These are phyloP conservation scores for Chytridium lagenaria DNA, from an alignment of 371 early-diverging fungal species.

Conservation along the genomic window DNA sequence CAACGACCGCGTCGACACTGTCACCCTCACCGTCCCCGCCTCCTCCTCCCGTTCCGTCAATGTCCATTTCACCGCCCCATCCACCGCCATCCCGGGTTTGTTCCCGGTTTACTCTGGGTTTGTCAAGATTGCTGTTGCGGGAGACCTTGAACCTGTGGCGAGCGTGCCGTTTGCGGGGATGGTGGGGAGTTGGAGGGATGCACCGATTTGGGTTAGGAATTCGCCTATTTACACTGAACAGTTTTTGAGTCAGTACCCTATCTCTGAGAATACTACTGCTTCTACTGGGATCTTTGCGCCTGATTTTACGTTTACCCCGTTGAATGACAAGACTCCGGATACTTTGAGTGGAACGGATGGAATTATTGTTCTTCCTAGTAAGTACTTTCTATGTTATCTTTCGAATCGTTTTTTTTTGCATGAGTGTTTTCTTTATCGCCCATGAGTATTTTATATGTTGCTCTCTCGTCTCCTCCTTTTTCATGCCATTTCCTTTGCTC, in stretches of 20 bases:
- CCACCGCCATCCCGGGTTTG: slow-evolving; percentile 18
- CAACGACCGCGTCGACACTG: slow-evolving; percentile 5
- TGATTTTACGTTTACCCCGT: neutral
- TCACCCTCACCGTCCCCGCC: slow-evolving; percentile 27
- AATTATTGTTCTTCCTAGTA: slow-evolving; percentile 2
- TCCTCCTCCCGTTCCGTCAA: slow-evolving; percentile 18
- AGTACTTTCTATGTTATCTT: no score
- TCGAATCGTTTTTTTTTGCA: no score
- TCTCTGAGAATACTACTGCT: slow-evolving; percentile 7
- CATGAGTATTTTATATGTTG: no score
- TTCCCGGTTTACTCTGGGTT: slow-evolving; percentile 33
- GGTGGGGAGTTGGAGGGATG: slow-evolving; percentile 25
- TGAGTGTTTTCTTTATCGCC: no score
- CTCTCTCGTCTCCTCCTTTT: no score
- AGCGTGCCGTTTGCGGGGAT: slow-evolving; percentile 34
- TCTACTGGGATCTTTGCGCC: slow-evolving; percentile 12
- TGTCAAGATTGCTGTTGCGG: slow-evolving; percentile 23
- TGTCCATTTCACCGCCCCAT: slow-evolving; percentile 25
- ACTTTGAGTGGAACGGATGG: slow-evolving; percentile 8
- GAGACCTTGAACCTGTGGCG: neutral
- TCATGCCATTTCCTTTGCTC: no score
- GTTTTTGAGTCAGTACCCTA: neutral
- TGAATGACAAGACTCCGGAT: no score
- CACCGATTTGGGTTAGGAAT: slow-evolving; percentile 17
- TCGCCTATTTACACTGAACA: neutral